Percentiles rank a stretch among this genome's conserved stretches.
Conservation (phyloP, 768 basidiomycete species). For the Tephrocybe rancida region DNA sequence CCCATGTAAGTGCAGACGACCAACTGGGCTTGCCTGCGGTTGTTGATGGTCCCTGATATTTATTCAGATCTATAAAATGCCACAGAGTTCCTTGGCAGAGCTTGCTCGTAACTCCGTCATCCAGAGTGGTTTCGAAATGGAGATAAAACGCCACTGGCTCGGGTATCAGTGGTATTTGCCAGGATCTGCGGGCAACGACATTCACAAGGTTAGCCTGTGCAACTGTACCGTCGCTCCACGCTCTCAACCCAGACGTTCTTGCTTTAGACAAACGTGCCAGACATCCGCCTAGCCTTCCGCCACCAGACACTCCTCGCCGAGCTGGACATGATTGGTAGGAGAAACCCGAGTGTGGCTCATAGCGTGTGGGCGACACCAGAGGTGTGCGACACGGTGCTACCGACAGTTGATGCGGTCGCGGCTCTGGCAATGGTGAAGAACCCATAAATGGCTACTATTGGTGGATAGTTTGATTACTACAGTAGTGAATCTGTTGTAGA, state of each 20-base stretch:
- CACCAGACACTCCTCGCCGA: constrained; percentile 89
- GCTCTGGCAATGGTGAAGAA: constrained; percentile 37
- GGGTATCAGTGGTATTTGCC: constrained; percentile 93
- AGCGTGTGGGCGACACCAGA: constrained; percentile 13
- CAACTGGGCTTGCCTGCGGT: no score
- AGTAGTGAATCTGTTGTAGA: background rate
- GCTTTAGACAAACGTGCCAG: constrained; percentile 92
- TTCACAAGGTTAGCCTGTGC: constrained; percentile 97
- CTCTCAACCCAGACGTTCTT: constrained; percentile 1
- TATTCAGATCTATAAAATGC: constrained; percentile 89
- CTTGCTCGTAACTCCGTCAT: constrained; percentile 97
- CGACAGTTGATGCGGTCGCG: constrained; percentile 36
- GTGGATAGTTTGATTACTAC: background rate
- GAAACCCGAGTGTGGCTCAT: constrained; percentile 5
- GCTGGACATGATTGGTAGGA: constrained; percentile 63
- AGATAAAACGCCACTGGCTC: constrained; percentile 94
- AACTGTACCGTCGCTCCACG: no score
- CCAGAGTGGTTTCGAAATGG: constrained; percentile 99
- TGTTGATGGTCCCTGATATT: background rate
- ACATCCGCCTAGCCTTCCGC: constrained; percentile 88
- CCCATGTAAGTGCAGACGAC: constrained; percentile 65
- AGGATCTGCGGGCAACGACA: constrained; percentile 93
- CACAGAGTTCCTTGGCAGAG: constrained; percentile 93
- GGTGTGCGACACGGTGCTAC: constrained; percentile 24
- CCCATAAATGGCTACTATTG: background rate